Conservation (phyloP, 1,139 yeast genomes). For the Saccharomyces hybrid region DNA sequence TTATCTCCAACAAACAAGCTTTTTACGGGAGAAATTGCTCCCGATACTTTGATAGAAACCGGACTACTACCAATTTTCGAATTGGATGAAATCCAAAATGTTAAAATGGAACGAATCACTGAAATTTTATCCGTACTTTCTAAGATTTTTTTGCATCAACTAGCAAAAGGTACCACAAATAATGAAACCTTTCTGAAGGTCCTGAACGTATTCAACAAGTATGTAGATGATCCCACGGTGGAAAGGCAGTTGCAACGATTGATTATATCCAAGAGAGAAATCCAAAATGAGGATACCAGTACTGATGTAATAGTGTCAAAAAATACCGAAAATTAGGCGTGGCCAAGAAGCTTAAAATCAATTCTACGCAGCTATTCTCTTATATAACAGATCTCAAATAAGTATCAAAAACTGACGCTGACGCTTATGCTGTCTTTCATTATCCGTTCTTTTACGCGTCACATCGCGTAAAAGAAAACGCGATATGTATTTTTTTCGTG, state of each 20-base stretch:
- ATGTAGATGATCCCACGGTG: slow-evolving; percentile 38
- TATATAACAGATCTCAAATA: neutral
- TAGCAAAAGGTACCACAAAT: slow-evolving; percentile 36
- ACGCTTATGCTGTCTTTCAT: neutral
- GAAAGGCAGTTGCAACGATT: slow-evolving; percentile 36
- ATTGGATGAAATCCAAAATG: slow-evolving; percentile 48
- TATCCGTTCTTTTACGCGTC: neutral
- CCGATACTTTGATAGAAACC: slow-evolving; percentile 56
- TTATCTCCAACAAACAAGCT: slow-evolving; percentile 34
- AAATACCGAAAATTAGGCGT: neutral
- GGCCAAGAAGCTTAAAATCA: no score
- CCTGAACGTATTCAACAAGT: slow-evolving; percentile 43
- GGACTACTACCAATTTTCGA: slow-evolving; percentile 60
- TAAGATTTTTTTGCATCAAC: slow-evolving; percentile 62
- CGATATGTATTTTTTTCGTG: neutral
- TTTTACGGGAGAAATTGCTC: slow-evolving; percentile 31
- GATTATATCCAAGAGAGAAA: slow-evolving; percentile 31
- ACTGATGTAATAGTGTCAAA: neutral
- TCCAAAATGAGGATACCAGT: slow-evolving; percentile 17
- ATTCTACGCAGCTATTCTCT: no score
- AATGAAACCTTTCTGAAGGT: slow-evolving; percentile 42
- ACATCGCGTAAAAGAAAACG: neutral
- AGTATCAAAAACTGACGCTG: neutral
- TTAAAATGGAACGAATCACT: slow-evolving; percentile 38
- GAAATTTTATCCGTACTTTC: slow-evolving; percentile 64